Evolutionary conservation across 2,329 filamentous ascomycete genomes (phyloP).

Genomic region (Daldinia sp.): DNA sequence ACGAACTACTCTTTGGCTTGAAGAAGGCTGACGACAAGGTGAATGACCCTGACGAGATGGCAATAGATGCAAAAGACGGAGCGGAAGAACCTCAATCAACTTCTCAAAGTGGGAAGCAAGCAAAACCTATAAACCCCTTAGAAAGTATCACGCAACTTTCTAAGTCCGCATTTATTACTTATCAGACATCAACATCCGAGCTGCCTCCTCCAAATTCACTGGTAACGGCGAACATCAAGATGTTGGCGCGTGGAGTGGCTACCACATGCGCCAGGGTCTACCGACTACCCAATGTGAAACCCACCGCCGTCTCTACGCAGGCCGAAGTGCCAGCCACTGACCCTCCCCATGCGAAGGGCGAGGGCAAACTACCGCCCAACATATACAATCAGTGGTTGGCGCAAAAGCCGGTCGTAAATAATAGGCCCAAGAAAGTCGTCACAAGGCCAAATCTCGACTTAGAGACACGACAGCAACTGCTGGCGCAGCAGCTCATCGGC

Average conservation of each 20-base stretch:
- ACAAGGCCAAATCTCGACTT: slow-evolving; percentile 51
- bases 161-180: slow-evolving; percentile 52
- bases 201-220: slow-evolving; percentile 56
- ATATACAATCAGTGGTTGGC: slow-evolving; percentile 80
- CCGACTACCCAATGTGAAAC: slow-evolving; percentile 70
- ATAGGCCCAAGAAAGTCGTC: slow-evolving; percentile 47
- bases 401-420: slow-evolving; percentile 51
- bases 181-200: slow-evolving; percentile 49
- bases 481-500: slow-evolving; percentile 63
- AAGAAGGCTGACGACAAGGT: slow-evolving; percentile 17
- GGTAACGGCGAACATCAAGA: slow-evolving; percentile 73
- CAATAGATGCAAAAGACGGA: slow-evolving; percentile 40
- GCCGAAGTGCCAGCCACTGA: slow-evolving; percentile 62
- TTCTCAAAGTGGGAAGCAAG: slow-evolving; percentile 17
- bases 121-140: slow-evolving; percentile 37
- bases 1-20: slow-evolving; percentile 73
- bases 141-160: slow-evolving; percentile 55
- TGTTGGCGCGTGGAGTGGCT: slow-evolving; percentile 78
- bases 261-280: slow-evolving; percentile 84
- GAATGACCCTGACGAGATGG: slow-evolving; percentile 36
- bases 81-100: slow-evolving; percentile 19
- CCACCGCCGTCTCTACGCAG: slow-evolving; percentile 38
- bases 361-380: slow-evolving; percentile 56
- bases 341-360: slow-evolving; percentile 28
- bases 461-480: slow-evolving; percentile 58